Evolutionary conservation across 1,284 basidiomycete species (phyloP), one percentile per base, ranked within the genome.

Genomic region (Sutorius eximius): DNA sequence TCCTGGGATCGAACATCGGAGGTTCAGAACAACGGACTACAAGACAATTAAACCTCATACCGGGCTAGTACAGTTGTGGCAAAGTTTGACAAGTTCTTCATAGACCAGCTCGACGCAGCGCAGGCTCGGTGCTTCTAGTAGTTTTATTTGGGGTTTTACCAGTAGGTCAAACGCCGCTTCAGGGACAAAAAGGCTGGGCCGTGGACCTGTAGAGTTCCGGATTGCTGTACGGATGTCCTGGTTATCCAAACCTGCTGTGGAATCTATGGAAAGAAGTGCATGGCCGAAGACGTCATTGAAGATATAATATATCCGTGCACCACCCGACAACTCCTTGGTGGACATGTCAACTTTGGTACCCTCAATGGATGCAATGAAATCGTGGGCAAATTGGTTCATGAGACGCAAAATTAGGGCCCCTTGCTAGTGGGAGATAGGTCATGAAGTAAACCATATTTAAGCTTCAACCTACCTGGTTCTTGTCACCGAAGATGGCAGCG

Each of bases 71-170:
- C 95, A 98, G 70, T 96, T 98, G 73, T 99, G 97, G 74, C 97
- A 99, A 58, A 99, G 97, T 81, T 98, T 98, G 68, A 99, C 98
- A 51, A 99, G 78, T 73, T 99, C 97, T 73, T 99, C 97, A 71
- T 99, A 99, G 12, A 99, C 97, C 60, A 99, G 77, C 74, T 99
- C 97, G 30, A 99, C 97, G 66, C 97, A 99, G 40, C 96, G 83
- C 73, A 98, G 73, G 74, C 91, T 91, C 8, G 97, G 96, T 6
- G 93, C 83, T 73, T 98, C 95, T 56, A 99, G 77, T 32, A 99
- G 80, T 76, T 97, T 97, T 75, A 99, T 98, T 74, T 99, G 97
- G 0, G 97, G 97, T 73, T 99, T 99, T 65, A 99, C 95, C 52
- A 99, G 79, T 49, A 99, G 74, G 70, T 99, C 97, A 67, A 99